These are phyloP conservation scores for Gossypium schwendimanii DNA, from an alignment of 441 rosid genomes.

Conservation along the genomic window DNA sequence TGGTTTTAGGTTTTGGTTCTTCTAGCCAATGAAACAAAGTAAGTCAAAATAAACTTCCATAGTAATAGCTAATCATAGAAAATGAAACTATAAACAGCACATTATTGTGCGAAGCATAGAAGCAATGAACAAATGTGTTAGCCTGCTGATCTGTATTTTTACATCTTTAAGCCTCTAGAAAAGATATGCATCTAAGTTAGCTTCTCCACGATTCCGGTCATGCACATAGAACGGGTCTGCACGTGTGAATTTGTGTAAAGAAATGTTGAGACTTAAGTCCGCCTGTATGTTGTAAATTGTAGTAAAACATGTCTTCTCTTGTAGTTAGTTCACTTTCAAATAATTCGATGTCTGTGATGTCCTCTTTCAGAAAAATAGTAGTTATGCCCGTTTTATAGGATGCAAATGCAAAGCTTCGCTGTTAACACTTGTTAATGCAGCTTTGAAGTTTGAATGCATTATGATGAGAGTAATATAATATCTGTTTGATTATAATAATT, in stretches of 20 bases:
- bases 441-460: no score
- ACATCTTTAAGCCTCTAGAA: constrained; percentile 22
- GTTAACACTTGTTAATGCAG: no score
- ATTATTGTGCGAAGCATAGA: constrained; percentile 17
- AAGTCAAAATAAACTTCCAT: constrained; percentile 12
- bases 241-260: constrained; percentile 29
- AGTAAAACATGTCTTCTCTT: neutral
- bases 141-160: constrained; percentile 12
- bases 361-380: no score
- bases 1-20: neutral
- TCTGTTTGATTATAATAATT: no score
- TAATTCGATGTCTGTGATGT: neutral
- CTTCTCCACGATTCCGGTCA: constrained; percentile 16
- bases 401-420: no score
- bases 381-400: no score
- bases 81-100: constrained; percentile 13
- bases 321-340: neutral
- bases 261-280: no score
- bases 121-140: constrained; percentile 7
- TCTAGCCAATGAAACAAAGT: neutral
- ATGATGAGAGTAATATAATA: no score
- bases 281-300: constrained; percentile 30
- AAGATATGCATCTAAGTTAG: constrained; percentile 20
- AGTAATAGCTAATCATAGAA: constrained; percentile 19
- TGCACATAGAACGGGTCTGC: constrained; percentile 15